Evolutionary conservation across 2,329 filamentous ascomycete genomes (phyloP), one percentile per base, ranked within the genome.

Genomic region (Ascosphaera aggregata): DNA sequence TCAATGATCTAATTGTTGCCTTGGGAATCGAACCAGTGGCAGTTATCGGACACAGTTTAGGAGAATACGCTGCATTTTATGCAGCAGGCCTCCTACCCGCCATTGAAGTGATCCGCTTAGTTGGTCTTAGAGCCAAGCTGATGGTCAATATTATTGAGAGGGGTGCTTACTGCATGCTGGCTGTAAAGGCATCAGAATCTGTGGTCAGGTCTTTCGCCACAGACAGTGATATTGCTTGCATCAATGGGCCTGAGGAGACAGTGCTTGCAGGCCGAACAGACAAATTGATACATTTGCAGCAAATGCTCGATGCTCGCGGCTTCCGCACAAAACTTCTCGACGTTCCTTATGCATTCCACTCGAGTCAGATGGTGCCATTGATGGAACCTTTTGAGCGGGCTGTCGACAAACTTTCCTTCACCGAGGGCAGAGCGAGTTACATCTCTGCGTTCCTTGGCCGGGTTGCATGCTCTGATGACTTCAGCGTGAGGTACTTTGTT

Each of bases 161-260:
- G 9, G 68, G 72, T 42, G 78, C 69, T 1, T 77, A 84, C 47
- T 65, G 65, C 22, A 77, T 77, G 73, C 52, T 77, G 18, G 68
- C 69, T 11, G 66, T 76, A 0, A 51, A 53, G n/a, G 58, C 51
- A 1, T 50, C 55, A 0, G 54, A 3, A 51, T 27, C 22, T 27
- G 22, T 27, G 22, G 22, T 27, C 22, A 27, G 22, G 22, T 27
- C 65, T 39, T 38, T 18, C n/a, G 18, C 3, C 15, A 11, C 5
- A 27, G 22, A 27, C 22, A 27, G 11, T 31, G 65, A 70, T 46
- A 57, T 73, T 43, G 76, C 80, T 13, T 89, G 81, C 59, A 67
- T 82, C 52, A 91, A 91, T 47, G 72, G 76, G 0, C 73, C 75
- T 0, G 63, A 71, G 38, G 78, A 82, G 51, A 84, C 74, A 8